Base-by-base conservation (phyloP, 2,329 filamentous ascomycete genomes). In the Exophiala xenobiotica region DNA sequence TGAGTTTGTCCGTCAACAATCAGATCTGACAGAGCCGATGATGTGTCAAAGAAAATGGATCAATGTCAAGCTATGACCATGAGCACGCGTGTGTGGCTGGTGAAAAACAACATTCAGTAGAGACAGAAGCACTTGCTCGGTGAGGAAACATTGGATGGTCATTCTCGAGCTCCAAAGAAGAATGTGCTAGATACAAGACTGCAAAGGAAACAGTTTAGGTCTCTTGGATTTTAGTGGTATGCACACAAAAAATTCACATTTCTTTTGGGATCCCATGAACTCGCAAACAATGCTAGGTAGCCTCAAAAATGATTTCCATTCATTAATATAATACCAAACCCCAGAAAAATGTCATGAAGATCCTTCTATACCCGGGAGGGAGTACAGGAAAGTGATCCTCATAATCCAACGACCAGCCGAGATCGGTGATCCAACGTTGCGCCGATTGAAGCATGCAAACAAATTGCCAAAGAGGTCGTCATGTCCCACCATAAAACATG, bases 191-290 rank as follows among this genome's bases (percentile, higher is more conserved):
- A 14, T 31, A 46, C 26, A 33, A 23, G 37, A 46, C 19, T 24
- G 23, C 24, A 43, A 18, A 43, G 20, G 23, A 43, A 24, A 20
- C 23, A 19, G n/a, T n/a, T n/a, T n/a, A 27, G 31, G 9, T 14
- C n/a, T 35, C 18, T 22, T 24, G 9, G 12, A 39, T 33, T 45
- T 43, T 33, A 41, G 43, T 52, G 29, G 24, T 39, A 39, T 38
- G 38, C 27, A 44, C 29, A 39, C n/a, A n/a, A n/a, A 53, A 44
- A 40, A 29, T 40, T 40, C 45, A 53, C 51, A 49, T 49, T 53
- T 40, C 38, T 40, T 51, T 53, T 53, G 51, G n/a, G 46, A 49
- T 53, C 45, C 51, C 50, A 38, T 40, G 39, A 53, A 53, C 46
- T 45, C 51, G 23, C 51, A 33, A 44, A 35, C 51, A 53, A 53